Base-by-base conservation (phyloP, 2,329 filamentous ascomycete species). In the Ceratocystis cacaofunesta region DNA sequence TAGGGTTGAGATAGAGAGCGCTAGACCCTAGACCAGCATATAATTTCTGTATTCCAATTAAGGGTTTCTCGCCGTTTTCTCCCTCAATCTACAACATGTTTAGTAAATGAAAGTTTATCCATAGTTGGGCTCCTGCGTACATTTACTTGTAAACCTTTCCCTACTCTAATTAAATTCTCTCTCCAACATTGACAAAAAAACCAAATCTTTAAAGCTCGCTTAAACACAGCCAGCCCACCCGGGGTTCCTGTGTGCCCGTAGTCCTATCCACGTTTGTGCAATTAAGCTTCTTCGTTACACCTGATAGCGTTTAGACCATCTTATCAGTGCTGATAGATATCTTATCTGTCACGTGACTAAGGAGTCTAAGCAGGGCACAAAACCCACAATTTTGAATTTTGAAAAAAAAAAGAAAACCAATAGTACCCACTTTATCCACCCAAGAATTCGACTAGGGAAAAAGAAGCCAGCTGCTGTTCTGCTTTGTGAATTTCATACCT, bases 351-450 rank as follows among this genome's bases (percentile, higher is more conserved):
- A 66, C 65, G 65, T 66, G 65, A 50, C 3, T 5, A 15, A 2
- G 0, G 12, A 3, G 15, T n/a, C 1, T 4, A 8, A 19, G 22
- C 12, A 57, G 52, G 52, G 52, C 52, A 57, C 28, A 57, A n/a
- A 2, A 30, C 48, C 48, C 63, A 64, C 63, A 64, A 28, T 28
- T 64, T 57, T n/a, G 5, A 3, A 1, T 22, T 44, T 44, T 8
- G 5, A 7, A 41, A 41, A 57, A 57, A 64, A 64, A 64, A 41
- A 22, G 43, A 64, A 44, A 60, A 30, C 30, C 28, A 32, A 7
- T 10, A 10, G 19, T 61, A 55, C 65, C 65, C 65, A 66, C 65
- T 63, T 17, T n/a, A 28, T 48, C 48, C 15, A 8, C 28, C 41
- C 17, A 25, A 44, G 25, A 25, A 58, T 44, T 32, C 17, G 48